Evolutionary conservation across 768 basidiomycete species (phyloP), one percentile per base, ranked within the genome.

Genomic region (Amanita rimosa): DNA sequence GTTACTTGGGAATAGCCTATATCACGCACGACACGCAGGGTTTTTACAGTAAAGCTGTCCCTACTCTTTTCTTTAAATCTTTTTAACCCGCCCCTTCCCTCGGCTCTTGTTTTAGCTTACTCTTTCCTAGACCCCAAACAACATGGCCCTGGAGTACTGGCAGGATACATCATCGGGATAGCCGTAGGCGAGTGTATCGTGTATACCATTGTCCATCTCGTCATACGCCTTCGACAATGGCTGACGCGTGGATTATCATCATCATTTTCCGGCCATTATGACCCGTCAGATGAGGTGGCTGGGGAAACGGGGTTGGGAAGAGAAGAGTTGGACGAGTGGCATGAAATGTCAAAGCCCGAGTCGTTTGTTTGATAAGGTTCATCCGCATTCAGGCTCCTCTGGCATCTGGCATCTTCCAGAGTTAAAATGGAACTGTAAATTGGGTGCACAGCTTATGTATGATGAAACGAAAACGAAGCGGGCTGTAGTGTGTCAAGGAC

Each of bases 1-100:
- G 62, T 2, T 88, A 87, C 55, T 62, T 86, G 14, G 81, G 73
- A 19, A 63, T 87, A 0, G 84, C 83, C 9, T 88, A 86, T 54
- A 71, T 88, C 46, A 83, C 82, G 0, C 54, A 71, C 42, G 74
- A 64, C 0, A 73, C 75, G 0, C 80, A 83, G 56, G 75, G 76
- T 0, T 73, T 82, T 56, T 87, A 86, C 58, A 60, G 84, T 86
- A 52, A n/a, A 46, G 79, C 69, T 34, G 19, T 50, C 35, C 16
- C 46, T 36, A 21, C 33, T 26, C 53, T 10, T n/a, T 46, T 44
- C 44, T 22, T 22, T 4, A 24, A 42, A n/a, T n/a, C n/a, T n/a
- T n/a, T n/a, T n/a, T 29, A 9, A 11, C 16, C 24, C 41, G 21
- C 13, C 31, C 16, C 10, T 41, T n/a, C n/a, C n/a, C n/a, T n/a